phyloP scores from a whole-genome alignment of 23 red algal species.

The Pyropia yezoensis region DNA sequence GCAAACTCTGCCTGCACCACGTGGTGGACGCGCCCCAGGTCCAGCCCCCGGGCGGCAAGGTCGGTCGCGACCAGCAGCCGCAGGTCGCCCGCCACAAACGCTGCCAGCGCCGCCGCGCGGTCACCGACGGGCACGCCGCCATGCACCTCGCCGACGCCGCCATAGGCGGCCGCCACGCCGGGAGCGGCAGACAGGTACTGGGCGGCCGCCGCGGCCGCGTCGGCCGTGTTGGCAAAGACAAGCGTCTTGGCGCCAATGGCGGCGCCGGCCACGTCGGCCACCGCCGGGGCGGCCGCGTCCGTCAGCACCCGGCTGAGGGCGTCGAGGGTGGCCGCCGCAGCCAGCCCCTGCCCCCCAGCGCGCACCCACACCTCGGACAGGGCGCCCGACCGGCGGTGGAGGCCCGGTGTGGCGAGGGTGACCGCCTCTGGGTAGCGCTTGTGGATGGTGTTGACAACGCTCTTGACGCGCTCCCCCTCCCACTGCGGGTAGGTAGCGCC shows the following conservation, averaged over 20 bases:
- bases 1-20: slow-evolving; percentile 88
- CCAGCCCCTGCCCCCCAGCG: background rate
- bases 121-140: slow-evolving; percentile 11
- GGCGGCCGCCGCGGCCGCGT: slow-evolving; percentile 6
- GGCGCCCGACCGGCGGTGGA: slow-evolving; percentile 32
- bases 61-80: slow-evolving; percentile 87
- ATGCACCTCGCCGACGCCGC: slow-evolving; percentile 32
- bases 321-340: slow-evolving; percentile 19
- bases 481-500: slow-evolving; percentile 77
- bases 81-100: slow-evolving; percentile 34
- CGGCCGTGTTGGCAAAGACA: slow-evolving; percentile 36
- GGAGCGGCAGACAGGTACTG: background rate
- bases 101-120: slow-evolving; percentile 29
- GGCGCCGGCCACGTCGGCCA: background rate
- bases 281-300: slow-evolving; percentile 4
- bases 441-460: slow-evolving; percentile 52
- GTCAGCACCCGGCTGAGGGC: slow-evolving; percentile 18
- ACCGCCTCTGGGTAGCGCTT: slow-evolving; percentile 51
- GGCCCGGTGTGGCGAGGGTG: slow-evolving; percentile 34
- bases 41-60: slow-evolving; percentile 78
- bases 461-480: slow-evolving; percentile 50
- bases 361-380: slow-evolving; percentile 16
- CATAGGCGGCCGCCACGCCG: slow-evolving; percentile 20
- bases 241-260: slow-evolving; percentile 29
- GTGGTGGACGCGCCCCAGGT: slow-evolving; percentile 71